Evolutionary conservation across 176 grass and related monocot genomes (phyloP), one percentile per base, ranked within the genome.

Genomic region (Aegilops sharonensis): DNA sequence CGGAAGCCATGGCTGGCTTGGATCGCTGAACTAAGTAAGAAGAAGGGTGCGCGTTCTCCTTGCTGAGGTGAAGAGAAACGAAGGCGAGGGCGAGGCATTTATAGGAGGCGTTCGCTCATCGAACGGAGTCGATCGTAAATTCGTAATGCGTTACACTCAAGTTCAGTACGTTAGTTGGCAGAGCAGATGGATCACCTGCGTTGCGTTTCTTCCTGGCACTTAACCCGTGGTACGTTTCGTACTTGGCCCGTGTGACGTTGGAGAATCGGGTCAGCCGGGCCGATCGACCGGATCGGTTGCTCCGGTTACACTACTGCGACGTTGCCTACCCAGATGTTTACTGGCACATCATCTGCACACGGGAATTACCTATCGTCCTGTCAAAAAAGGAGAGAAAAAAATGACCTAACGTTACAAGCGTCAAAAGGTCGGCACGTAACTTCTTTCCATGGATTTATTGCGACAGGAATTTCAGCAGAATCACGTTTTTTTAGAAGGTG

Each of bases 1-100:
- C 60, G 80, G 43, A 72, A 43, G 74, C 75, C 89, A 90, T 87
- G 39, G 50, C 12, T 43, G 18, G 14, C 83, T 69, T 20, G 17
- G 17, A 6, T 56, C 50, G 6, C 61, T 68, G 42, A 17, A 45
- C 42, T 59, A 59, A 43, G 11, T 10, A 47, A 47, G 43, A 59
- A 59, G 18, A 35, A 72, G 3, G 18, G 27, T 20, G 11, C 1
- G 65, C n/a, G 18, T 25, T 81, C 17, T 54, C 25, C 48, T 6
- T 25, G 43, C 43, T 47, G 43, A 11, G 43, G 43, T 47, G 43
- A 36, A 21, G 40, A 86, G 72, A 83, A 87, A 20, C 1, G 57
- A 6, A 43, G 40, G 23, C 32, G 3, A 36, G 64, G 64, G 54
- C 0, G 40, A n/a, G 23, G n/a, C 10, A 90, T 71, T 86, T 90